phyloP scores from a whole-genome alignment of 495 filamentous ascomycete genomes.

The Trypethelium eluteriae region DNA sequence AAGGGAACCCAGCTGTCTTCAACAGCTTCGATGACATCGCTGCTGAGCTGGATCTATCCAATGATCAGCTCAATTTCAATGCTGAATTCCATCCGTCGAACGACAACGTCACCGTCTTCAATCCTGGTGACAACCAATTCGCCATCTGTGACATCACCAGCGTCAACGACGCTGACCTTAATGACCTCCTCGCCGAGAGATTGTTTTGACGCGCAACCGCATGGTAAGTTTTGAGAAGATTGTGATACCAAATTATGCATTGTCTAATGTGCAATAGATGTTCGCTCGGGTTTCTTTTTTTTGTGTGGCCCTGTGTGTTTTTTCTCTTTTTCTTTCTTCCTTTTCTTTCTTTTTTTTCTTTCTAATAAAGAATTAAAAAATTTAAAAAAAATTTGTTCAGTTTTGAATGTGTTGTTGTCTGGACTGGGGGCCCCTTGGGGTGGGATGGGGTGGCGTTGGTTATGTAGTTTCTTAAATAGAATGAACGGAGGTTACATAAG shows the following conservation, averaged over 20 bases:
- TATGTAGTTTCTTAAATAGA: neutral
- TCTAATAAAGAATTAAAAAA: neutral
- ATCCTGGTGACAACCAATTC: conserved; percentile 10
- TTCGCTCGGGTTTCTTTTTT: neutral
- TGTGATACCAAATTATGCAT: neutral
- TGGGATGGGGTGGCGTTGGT: neutral
- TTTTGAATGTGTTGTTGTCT: neutral
- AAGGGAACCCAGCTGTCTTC: neutral
- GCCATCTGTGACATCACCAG: conserved; percentile 7
- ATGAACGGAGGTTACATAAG: conserved; percentile 1
- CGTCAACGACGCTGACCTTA: neutral
- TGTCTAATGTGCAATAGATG: too few species aligned
- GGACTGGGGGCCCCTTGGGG: neutral
- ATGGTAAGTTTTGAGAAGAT: neutral
- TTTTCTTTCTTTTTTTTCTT: neutral
- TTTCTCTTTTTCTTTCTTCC: neutral
- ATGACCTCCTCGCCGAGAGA: neutral
- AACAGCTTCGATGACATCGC: neutral
- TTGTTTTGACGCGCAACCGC: conserved; percentile 7
- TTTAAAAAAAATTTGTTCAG: neutral
- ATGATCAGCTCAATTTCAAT: conserved; percentile 11
- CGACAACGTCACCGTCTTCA: conserved; percentile 8
- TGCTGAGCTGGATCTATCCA: conserved; percentile 9
- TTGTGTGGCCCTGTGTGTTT: neutral
- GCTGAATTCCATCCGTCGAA: neutral